Evolutionary conservation across 2,329 filamentous ascomycete genomes (phyloP).

Genomic region (Alternaria rosae): DNA sequence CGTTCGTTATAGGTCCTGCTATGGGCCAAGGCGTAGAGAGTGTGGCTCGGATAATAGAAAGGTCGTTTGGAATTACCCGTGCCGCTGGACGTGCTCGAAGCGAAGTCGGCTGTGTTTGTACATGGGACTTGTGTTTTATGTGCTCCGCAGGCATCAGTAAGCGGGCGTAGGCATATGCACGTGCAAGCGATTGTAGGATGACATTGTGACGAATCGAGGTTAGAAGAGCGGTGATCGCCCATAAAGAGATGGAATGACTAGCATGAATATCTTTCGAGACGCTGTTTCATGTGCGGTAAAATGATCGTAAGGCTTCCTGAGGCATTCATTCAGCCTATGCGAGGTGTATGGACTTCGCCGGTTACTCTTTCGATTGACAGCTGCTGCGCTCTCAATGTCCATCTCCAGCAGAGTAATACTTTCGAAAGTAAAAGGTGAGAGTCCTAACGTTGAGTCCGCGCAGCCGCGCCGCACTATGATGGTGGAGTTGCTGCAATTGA

Average conservation of each 20-base stretch:
- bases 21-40: not conserved
- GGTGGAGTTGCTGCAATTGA: slow-evolving; percentile 72
- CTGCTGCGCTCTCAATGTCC: slow-evolving; percentile 67
- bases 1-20: not conserved
- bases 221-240: not conserved
- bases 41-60: not conserved
- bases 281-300: slow-evolving; percentile 1
- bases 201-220: not conserved
- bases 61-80: slow-evolving; percentile 13
- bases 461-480: slow-evolving; percentile 57
- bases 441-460: slow-evolving; percentile 73
- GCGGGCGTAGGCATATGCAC: not conserved
- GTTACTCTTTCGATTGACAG: slow-evolving; percentile 71
- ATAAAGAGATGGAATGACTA: not conserved
- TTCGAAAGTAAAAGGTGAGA: no score
- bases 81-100: slow-evolving; percentile 2
- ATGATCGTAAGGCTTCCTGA: not conserved
- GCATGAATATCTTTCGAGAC: not conserved
- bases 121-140: not conserved
- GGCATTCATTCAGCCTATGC: slow-evolving; percentile 14
- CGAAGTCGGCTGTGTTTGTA: not conserved
- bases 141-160: not conserved
- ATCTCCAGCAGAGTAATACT: slow-evolving; percentile 81
- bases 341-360: slow-evolving; percentile 61
- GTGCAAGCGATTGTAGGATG: not conserved